phyloP scores from a whole-genome alignment of 441 rosid species.

The Populus trichocarpa region DNA sequence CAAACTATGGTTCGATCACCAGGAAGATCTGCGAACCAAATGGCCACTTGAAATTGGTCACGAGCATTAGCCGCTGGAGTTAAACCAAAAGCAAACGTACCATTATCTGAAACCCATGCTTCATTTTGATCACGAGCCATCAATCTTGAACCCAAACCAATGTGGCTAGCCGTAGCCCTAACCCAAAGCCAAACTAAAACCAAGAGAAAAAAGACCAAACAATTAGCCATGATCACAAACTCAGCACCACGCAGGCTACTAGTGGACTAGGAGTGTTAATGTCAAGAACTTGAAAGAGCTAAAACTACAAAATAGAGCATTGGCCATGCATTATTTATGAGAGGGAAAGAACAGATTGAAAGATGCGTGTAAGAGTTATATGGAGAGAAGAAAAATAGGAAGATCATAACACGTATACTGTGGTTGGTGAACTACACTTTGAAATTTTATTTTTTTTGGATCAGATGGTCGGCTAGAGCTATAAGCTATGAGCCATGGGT shows the following conservation, averaged over 20 bases:
- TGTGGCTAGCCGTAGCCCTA: conserved; percentile 34
- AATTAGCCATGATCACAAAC: conserved; percentile 17
- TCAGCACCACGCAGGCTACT: neutral
- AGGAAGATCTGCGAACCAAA: conserved; percentile 79
- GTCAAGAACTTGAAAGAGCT: neutral
- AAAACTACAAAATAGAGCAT: neutral
- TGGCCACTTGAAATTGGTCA: conserved; percentile 48
- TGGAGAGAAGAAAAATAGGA: conserved; percentile 12
- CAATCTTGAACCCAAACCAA: conserved; percentile 61
- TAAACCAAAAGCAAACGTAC: conserved; percentile 83
- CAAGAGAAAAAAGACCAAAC: conserved; percentile 19
- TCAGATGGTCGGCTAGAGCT: conserved; percentile 46
- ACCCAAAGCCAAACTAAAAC: conserved; percentile 16
- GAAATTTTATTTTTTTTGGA: conserved; percentile 32
- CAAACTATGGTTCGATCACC: conserved; percentile 74
- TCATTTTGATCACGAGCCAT: conserved; percentile 32
- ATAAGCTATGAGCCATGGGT: neutral
- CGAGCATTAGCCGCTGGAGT: conserved; percentile 26
- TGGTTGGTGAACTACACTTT: conserved; percentile 78
- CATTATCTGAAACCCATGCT: conserved; percentile 64
- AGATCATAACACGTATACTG: conserved; percentile 33
- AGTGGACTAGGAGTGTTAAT: neutral
- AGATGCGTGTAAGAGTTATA: neutral
- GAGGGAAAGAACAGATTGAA: conserved; percentile 4
- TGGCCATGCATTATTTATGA: conserved; percentile 5